Conservation (phyloP, 2,329 filamentous ascomycete species). For the Macroventuria anomochaeta region DNA sequence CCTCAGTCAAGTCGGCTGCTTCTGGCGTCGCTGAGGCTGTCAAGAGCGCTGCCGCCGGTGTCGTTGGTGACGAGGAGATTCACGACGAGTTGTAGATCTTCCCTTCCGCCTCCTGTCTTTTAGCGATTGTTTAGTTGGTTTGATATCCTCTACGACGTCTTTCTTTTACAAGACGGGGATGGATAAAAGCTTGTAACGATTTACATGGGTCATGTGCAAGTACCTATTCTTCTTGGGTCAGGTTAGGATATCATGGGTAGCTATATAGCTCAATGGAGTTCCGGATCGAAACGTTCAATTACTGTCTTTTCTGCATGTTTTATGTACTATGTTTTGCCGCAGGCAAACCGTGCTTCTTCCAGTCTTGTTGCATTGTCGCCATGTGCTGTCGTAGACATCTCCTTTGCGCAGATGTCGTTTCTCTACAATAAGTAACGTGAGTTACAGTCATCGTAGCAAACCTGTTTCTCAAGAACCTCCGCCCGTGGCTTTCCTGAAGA, state of each 20-base stretch:
- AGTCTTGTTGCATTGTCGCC: no score
- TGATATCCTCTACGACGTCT: conserved; percentile 25
- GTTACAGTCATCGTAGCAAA: no score
- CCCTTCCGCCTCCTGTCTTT: conserved; percentile 19
- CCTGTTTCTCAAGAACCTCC: no score
- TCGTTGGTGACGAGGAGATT: conserved; percentile 45
- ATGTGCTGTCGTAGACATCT: no score
- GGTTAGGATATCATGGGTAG: conserved; percentile 29
- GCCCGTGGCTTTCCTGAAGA: no score
- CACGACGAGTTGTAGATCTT: conserved; percentile 79
- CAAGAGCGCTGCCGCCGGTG: conserved; percentile 45
- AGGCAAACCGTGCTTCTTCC: no score
- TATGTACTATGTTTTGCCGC: background rate
- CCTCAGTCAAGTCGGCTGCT: conserved; percentile 48
- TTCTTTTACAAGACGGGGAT: conserved; percentile 23
- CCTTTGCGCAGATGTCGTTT: no score
- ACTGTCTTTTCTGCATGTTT: background rate
- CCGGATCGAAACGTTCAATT: conserved; percentile 28
- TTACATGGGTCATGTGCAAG: conserved; percentile 27
- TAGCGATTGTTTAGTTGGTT: conserved; percentile 30
- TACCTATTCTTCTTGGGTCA: conserved; percentile 18
- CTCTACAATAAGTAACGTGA: no score
- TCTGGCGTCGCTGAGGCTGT: conserved; percentile 48
- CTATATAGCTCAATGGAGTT: conserved; percentile 39
- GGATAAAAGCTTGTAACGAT: conserved; percentile 35